Conservation (phyloP, 805 yeast species). For the Suhomyces pyralidae region DNA sequence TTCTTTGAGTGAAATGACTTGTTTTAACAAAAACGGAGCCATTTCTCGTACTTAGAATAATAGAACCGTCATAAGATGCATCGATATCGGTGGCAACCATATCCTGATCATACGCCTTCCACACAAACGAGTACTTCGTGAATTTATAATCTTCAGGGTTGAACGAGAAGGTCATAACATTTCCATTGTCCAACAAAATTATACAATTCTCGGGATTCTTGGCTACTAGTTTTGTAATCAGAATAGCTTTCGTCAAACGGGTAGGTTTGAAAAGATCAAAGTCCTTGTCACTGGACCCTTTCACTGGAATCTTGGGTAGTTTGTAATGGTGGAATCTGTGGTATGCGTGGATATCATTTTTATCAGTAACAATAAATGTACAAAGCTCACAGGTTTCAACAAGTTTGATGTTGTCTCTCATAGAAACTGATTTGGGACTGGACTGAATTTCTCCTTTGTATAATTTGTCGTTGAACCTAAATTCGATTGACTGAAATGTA, state of each 20-base stretch:
- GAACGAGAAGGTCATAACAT: constrained; percentile 42
- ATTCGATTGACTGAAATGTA: constrained; percentile 17
- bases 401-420: constrained; percentile 50
- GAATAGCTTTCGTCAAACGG: constrained; percentile 40
- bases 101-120: constrained; percentile 61
- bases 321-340: constrained; percentile 56
- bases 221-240: constrained; percentile 30
- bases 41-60: constrained; percentile 61
- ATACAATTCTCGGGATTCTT: constrained; percentile 43
- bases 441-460: constrained; percentile 38
- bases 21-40: constrained; percentile 62
- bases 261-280: constrained; percentile 57
- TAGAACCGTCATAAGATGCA: constrained; percentile 63
- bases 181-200: constrained; percentile 59
- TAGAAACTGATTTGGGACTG: constrained; percentile 39
- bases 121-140: constrained; percentile 48
- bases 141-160: constrained; percentile 25
- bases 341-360: constrained; percentile 62
- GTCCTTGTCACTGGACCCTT: constrained; percentile 36
- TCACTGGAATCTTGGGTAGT: constrained; percentile 37
- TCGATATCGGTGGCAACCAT: constrained; percentile 65
- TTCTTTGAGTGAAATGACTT: constrained; percentile 20
- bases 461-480: constrained; percentile 24
- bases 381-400: constrained; percentile 65
- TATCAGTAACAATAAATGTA: constrained; percentile 60